Base-by-base conservation (phyloP, 345 rosid species). In the Lepidium didymum region DNA sequence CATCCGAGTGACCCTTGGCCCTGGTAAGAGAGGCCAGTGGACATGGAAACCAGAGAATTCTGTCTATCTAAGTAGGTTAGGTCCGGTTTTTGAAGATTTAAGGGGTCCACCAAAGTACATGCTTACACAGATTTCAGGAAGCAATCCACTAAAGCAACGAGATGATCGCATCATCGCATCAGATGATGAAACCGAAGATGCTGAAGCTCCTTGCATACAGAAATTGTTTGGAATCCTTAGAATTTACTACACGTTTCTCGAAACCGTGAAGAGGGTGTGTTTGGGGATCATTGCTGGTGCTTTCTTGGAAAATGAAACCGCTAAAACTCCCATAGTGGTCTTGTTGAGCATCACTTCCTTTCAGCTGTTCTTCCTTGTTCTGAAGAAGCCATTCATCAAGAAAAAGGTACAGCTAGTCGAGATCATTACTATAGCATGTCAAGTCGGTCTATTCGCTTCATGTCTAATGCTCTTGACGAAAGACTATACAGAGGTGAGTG, bases 101-200 rank as follows among this genome's bases (percentile, higher is more conserved):
- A 79, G 98, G 61, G 98, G 98, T 8, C 98, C 98, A 8, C 98
- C 98, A 23, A 87, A 93, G 60, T 93, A 93, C 79, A 93, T 93
- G 97, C 88, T 93, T 16, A 82, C 98, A 41, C 97, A 85, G 81
- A 90, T 93, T 35, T 78, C 92, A 12, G 73, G 81, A 15, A 68
- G 79, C 59, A 78, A 68, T 79, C 74, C 75, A 8, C 73, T 70
- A 16, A 87, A 54, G 72, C 86, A 60, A 38, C 23, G 27, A 35
- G 76, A 79, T 31, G 96, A 85, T 51, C 67, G 75, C 1, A 90
- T 92, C 72, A 92, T 90, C 31, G 93, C 86, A 36, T 88, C 98
- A 0, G 96, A 93, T 40, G 98, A 93, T 68, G 98, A 90, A 81
- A 93, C 84, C 14, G 98, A 90, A 67, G 97, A 93, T 58, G 94